These are phyloP conservation scores for Neofusicoccum laricinum DNA, from an alignment of 2,329 filamentous ascomycete genomes.

Conservation along the genomic window DNA sequence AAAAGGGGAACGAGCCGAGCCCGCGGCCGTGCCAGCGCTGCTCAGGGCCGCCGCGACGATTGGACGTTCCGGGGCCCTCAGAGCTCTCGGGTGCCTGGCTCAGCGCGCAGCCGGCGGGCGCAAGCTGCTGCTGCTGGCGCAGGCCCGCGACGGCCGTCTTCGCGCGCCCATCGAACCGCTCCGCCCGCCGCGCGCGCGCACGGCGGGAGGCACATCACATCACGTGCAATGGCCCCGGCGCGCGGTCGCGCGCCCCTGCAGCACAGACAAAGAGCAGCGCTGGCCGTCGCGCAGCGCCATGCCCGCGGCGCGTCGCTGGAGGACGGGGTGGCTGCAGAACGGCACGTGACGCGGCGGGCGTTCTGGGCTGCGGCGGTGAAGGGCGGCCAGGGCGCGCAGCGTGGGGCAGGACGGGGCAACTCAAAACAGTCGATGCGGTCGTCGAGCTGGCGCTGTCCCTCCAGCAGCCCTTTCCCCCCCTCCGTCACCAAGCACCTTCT, in stretches of 20 bases:
- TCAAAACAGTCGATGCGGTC: constrained; percentile 9
- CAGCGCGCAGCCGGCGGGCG: no score
- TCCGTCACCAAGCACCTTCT: constrained; percentile 11
- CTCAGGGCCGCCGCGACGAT: neutral
- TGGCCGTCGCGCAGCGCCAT: neutral
- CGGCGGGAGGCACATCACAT: neutral
- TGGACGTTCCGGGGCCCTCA: neutral
- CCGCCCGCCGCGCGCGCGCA: neutral
- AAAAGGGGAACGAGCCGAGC: constrained; percentile 14
- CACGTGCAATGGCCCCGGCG: neutral
- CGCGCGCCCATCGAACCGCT: neutral
- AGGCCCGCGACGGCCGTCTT: neutral
- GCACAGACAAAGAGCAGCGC: neutral
- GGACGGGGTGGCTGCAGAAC: constrained; percentile 1
- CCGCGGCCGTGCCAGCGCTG: neutral
- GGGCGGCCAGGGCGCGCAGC: constrained; percentile 4
- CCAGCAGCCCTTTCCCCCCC: neutral
- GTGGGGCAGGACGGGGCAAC: constrained; percentile 14
- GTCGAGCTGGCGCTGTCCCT: constrained; percentile 9
- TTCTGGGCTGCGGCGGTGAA: constrained; percentile 9
- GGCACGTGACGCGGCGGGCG: constrained; percentile 4
- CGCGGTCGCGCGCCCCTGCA: neutral
- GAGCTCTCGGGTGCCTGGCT: no score
- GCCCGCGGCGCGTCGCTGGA: neutral
- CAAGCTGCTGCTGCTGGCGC: neutral